Conservation (phyloP, 192 early-diverging fungal genomes). For the Podila epigama region DNA sequence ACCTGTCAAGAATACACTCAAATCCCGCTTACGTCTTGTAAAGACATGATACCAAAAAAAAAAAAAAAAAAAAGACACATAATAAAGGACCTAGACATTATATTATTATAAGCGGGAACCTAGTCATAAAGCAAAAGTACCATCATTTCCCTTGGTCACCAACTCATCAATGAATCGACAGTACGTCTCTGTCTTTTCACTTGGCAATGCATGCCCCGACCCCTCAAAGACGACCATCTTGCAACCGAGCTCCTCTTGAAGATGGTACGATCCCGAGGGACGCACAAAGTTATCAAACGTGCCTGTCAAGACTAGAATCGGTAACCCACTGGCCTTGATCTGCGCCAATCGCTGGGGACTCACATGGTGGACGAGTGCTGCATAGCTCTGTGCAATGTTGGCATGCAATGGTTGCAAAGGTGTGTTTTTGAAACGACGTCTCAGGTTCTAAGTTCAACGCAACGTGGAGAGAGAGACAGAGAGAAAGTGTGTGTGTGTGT, state of each 20-base stretch:
- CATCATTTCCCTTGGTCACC: conserved; percentile 29
- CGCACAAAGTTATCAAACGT: conserved; percentile 38
- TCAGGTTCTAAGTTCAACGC: neutral
- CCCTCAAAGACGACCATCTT: conserved; percentile 42
- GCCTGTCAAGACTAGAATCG: conserved; percentile 31
- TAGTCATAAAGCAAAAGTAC: conserved; percentile 19
- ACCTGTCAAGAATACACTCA: conserved; percentile 1
- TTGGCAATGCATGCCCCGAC: conserved; percentile 34
- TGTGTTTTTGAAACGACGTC: conserved; percentile 11
- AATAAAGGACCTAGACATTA: neutral
- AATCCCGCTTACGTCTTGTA: conserved; percentile 14
- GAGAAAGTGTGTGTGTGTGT: too few species aligned
- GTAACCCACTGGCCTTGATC: conserved; percentile 15
- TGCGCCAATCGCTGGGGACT: conserved; percentile 15
- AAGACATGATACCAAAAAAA: conserved; percentile 18
- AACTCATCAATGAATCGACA: conserved; percentile 36
- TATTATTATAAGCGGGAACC: neutral
- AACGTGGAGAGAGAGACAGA: too few species aligned
- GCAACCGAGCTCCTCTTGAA: conserved; percentile 18
- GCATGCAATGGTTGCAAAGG: conserved; percentile 33
- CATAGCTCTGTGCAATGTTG: conserved; percentile 39
- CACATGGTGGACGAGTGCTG: conserved; percentile 42
- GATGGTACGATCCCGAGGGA: conserved; percentile 40
- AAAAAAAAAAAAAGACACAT: neutral
- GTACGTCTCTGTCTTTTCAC: conserved; percentile 36